Evolutionary conservation across 768 basidiomycete genomes (phyloP).

Genomic region (Asterophora parasitica): DNA sequence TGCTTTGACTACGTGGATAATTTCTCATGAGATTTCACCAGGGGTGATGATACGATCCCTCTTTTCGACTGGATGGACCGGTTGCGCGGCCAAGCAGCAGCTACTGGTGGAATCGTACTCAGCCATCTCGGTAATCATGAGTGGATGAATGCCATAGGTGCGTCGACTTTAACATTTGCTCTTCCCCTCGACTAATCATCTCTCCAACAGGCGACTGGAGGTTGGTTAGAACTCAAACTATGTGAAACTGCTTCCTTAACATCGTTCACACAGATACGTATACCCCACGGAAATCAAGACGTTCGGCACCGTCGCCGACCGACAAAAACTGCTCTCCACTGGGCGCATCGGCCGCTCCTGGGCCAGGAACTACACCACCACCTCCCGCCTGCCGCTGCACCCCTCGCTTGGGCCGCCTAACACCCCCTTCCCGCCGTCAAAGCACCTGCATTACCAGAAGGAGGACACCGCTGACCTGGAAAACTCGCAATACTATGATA

Average conservation of each 20-base stretch:
- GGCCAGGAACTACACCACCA: conserved; percentile 80
- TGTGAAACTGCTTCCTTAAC: background rate
- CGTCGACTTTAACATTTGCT: conserved; percentile 8
- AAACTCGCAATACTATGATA: conserved; percentile 24
- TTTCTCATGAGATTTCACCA: conserved; percentile 21
- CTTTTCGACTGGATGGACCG: conserved; percentile 83
- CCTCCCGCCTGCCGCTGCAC: conserved; percentile 79
- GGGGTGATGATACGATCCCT: conserved; percentile 86
- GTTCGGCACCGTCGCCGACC: conserved; percentile 66
- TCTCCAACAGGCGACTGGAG: conserved; percentile 75
- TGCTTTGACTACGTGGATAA: background rate
- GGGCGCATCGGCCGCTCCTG: conserved; percentile 80
- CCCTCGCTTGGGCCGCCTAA: conserved; percentile 64
- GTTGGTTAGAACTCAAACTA: conserved; percentile 28
- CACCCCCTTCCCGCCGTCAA: conserved; percentile 47
- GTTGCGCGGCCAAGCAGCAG: conserved; percentile 69
- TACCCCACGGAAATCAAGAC: conserved; percentile 77
- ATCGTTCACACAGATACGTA: conserved; percentile 60
- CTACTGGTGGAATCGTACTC: conserved; percentile 66
- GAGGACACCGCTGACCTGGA: conserved; percentile 15
- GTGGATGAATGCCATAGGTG: conserved; percentile 88
- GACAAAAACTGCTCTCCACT: conserved; percentile 68
- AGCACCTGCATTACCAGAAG: conserved; percentile 17
- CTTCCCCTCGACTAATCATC: conserved; percentile 7
- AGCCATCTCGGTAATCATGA: conserved; percentile 93